phyloP scores from a whole-genome alignment of 2,329 filamentous ascomycete genomes.

The Trichoderma lentiforme region DNA sequence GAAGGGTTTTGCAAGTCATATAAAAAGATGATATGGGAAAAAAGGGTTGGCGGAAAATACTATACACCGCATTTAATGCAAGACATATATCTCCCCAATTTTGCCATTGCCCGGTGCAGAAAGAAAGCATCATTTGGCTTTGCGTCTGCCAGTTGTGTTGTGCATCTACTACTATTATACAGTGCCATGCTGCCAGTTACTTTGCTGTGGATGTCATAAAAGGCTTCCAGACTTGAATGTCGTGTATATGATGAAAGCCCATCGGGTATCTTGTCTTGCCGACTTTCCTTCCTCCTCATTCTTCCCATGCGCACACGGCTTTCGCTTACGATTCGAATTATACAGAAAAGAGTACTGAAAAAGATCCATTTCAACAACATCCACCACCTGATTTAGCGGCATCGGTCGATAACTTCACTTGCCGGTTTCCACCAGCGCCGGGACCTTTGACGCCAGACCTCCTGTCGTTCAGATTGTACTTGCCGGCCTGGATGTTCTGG shows the following conservation, averaged over 20 bases:
- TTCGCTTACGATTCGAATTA: not conserved
- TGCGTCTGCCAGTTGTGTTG: slow-evolving; percentile 20
- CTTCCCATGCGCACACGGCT: not conserved
- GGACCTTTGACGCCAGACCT: slow-evolving; percentile 85
- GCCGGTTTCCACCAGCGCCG: slow-evolving; percentile 45
- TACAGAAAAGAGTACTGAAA: not conserved
- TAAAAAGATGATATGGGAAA: slow-evolving; percentile 14
- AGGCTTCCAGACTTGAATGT: not conserved
- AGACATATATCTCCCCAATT: slow-evolving; percentile 25
- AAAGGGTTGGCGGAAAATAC: slow-evolving; percentile 22
- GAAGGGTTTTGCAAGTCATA: slow-evolving; percentile 12
- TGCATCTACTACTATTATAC: slow-evolving; percentile 29
- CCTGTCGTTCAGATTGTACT: slow-evolving; percentile 90
- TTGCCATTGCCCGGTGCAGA: not conserved
- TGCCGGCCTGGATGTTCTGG: slow-evolving; percentile 91
- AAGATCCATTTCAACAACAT: slow-evolving; percentile 44
- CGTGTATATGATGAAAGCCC: slow-evolving; percentile 12
- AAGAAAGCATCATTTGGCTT: not conserved
- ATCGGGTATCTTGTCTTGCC: slow-evolving; percentile 25
- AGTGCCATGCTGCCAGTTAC: not conserved
- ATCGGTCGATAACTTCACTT: slow-evolving; percentile 45
- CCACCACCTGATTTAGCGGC: slow-evolving; percentile 39
- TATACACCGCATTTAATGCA: slow-evolving; percentile 31
- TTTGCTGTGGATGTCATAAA: not conserved
- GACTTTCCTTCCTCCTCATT: not conserved